Conservation (phyloP, 441 rosid genomes). For the Erodium chrysanthum region DNA sequence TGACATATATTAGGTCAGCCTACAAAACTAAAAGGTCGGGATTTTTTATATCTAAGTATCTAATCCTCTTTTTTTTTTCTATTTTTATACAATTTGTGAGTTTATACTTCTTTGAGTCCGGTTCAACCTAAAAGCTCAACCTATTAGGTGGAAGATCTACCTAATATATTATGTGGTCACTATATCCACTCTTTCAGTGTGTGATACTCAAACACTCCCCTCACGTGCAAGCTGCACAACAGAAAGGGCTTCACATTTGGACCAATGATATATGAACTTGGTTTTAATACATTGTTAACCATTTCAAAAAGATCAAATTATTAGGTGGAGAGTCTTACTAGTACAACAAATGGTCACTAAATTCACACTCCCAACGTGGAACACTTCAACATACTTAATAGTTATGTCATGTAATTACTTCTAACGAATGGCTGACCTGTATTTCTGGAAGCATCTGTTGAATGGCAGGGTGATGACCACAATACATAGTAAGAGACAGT, state of each 20-base stretch:
- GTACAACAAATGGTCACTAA: background rate
- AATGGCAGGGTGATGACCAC: constrained; percentile 75
- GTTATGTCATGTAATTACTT: constrained; percentile 7
- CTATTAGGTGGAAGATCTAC: background rate
- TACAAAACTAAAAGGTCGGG: background rate
- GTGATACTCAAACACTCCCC: background rate
- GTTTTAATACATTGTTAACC: background rate
- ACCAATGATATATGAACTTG: background rate
- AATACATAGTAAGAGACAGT: constrained; percentile 80
- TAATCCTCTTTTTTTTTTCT: no score
- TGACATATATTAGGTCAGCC: background rate
- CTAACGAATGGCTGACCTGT: constrained; percentile 50
- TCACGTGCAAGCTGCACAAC: background rate
- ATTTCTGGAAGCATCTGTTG: constrained; percentile 88
- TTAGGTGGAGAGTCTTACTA: background rate
- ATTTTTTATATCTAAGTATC: no score
- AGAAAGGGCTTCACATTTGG: background rate
- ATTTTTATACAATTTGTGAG: background rate
- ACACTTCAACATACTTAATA: no score
- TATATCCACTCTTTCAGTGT: background rate
- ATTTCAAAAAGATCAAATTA: background rate
- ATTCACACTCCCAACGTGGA: background rate
- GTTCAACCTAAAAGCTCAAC: background rate
- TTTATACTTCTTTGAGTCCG: background rate
- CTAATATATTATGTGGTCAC: background rate